Evolutionary conservation across 192 early-diverging fungal species (phyloP), one percentile per base, ranked within the genome.

Genomic region (Haplosporangium gracile): DNA sequence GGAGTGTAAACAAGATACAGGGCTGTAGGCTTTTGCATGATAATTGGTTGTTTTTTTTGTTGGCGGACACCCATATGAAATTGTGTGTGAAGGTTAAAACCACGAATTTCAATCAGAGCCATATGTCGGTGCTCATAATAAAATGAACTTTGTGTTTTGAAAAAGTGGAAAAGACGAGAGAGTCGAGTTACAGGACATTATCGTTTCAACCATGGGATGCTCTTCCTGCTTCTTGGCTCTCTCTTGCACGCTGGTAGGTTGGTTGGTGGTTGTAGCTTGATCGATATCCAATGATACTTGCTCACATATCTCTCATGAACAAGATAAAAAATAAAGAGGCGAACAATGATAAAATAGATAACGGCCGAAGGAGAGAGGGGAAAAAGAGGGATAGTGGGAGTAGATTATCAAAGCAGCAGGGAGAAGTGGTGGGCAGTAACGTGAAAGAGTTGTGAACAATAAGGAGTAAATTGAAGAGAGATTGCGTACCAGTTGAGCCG

Each of bases 401-500:
- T 9, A 20, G 36, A 34, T 47, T 16, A 26, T 36, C 72, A 15
- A 55, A 55, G 26, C 40, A 32, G 11, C 15, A 53, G 15, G 29
- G 42, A 32, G 13, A 45, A 9, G 15, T 15, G 45, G 47, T 16
- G 26, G 39, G 22, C 11, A 29, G 43, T 45, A 13, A 10, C 10
- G 43, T 13, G 13, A 13, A 11, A 11, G 43, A 45, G 10, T 45
- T 45, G 10, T 45, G 43, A 29, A 7, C 24, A 74, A 24, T 4
- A 20, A n/a, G 15, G 47, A 40, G 13, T 36, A 36, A 32, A 75
- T 24, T 15, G 24, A n/a, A 60, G n/a, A n/a, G 55, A 26, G 9
- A 26, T 13, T 32, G 42, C 70, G 63, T 71, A 84, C 82, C 77
- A 42, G 76, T 84, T 0, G 76, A 72, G 49, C 82, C 82, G 5